Conservation (phyloP, 345 rosid genomes). For the Hevea brasiliensis region DNA sequence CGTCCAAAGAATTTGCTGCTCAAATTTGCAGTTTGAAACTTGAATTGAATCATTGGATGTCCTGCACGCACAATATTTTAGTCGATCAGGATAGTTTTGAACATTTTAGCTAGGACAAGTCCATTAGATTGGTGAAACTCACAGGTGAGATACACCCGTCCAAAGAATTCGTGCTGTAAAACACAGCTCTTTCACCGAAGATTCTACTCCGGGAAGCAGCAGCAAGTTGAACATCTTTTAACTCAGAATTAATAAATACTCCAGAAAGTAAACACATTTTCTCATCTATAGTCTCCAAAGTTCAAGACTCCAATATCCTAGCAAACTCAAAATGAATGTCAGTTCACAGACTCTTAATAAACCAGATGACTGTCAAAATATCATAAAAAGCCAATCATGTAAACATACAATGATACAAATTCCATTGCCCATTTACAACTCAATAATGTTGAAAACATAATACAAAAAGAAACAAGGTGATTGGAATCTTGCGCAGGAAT, state of each 20-base stretch:
- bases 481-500: constrained; percentile 18
- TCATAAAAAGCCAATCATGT: not conserved
- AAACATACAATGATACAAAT: constrained; percentile 3
- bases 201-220: not conserved
- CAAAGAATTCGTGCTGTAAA: no score
- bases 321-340: not conserved
- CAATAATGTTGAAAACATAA: constrained; percentile 18
- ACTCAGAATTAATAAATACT: not conserved
- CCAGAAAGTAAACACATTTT: not conserved
- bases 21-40: no score
- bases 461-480: constrained; percentile 8
- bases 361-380: no score
- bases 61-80: no score
- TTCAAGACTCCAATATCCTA: not conserved
- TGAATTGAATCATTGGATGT: no score
- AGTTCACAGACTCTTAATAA: no score
- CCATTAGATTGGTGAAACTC: no score
- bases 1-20: not conserved
- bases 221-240: not conserved
- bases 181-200: not conserved
- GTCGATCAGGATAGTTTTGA: no score
- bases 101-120: no score
- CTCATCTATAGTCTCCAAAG: not conserved
- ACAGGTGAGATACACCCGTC: no score
- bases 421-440: constrained; percentile 7